Evolutionary conservation across 2,329 filamentous ascomycete genomes (phyloP).

Genomic region (Acrocalymma vagum): DNA sequence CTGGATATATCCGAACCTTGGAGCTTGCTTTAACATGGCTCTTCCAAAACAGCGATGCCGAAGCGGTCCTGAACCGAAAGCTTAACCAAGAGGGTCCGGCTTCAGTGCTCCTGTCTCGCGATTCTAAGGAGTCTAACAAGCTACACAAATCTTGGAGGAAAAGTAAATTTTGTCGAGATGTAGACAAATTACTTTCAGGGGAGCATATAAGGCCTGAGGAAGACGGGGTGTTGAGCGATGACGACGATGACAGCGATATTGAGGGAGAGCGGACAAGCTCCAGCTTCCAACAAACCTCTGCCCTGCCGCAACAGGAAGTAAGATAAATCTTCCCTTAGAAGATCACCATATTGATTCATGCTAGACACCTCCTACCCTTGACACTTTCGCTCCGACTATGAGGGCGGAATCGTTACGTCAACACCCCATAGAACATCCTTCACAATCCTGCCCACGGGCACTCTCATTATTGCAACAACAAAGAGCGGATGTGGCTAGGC

Average conservation of each 20-base stretch:
- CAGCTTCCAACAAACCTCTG: conserved; percentile 11
- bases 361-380: too few species aligned
- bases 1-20: conserved; percentile 79
- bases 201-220: conserved; percentile 32
- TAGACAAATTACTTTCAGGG: conserved; percentile 67
- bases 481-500: too few species aligned
- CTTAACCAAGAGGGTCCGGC: conserved; percentile 59
- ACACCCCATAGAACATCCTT: too few species aligned
- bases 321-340: too few species aligned
- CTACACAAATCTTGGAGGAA: conserved; percentile 70
- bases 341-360: too few species aligned
- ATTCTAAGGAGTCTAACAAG: conserved; percentile 61
- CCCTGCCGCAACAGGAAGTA: conserved; percentile 16
- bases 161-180: conserved; percentile 67
- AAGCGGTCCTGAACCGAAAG: conserved; percentile 64
- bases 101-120: conserved; percentile 60
- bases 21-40: conserved; percentile 74
- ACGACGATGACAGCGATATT: conserved; percentile 32
- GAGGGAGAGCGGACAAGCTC: conserved; percentile 20
- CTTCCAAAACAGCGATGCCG: conserved; percentile 67
- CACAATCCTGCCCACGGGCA: too few species aligned
- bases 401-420: too few species aligned
- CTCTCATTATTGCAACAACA: too few species aligned
- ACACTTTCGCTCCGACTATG: too few species aligned
- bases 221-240: conserved; percentile 20